These are phyloP conservation scores for Arctium minus DNA, from an alignment of 129 eudicot species.

Conservation along the genomic window DNA sequence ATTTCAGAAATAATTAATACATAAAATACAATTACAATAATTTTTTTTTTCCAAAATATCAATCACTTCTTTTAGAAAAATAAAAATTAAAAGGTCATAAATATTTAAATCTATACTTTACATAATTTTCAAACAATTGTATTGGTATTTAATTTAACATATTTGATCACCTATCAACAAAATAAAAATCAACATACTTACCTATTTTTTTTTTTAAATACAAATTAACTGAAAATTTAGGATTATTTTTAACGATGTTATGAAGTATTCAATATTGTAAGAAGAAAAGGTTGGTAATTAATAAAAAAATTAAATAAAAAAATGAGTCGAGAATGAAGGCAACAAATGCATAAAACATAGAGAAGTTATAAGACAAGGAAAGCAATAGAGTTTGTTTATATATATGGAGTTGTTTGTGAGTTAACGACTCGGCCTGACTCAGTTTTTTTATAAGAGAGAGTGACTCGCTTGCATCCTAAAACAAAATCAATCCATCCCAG, in stretches of 20 bases:
- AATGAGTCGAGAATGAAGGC: neutral
- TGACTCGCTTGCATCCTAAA: conserved; percentile 25
- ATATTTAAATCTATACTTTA: too few relatives aligned
- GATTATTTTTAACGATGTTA: neutral
- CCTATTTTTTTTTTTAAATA: neutral
- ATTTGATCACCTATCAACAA: too few relatives aligned
- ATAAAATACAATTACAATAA: too few relatives aligned
- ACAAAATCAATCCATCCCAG: conserved; percentile 21
- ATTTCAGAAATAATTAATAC: too few relatives aligned
- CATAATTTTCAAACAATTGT: too few relatives aligned
- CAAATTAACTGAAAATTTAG: neutral
- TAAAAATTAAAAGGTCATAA: too few relatives aligned
- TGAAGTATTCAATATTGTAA: too few relatives aligned
- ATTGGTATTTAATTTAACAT: too few relatives aligned
- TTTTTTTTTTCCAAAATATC: too few relatives aligned
- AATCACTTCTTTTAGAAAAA: too few relatives aligned
- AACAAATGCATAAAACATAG: neutral
- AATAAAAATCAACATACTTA: too few relatives aligned
- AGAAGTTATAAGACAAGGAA: neutral
- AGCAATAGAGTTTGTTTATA: neutral
- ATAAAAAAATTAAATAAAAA: neutral
- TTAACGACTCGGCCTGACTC: conserved; percentile 31
- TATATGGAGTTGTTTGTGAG: neutral
- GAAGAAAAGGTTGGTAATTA: neutral
- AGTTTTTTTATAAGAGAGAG: conserved; percentile 13